phyloP scores from a whole-genome alignment of 139 green algal genomes.

The Desmodesmus armatus region DNA sequence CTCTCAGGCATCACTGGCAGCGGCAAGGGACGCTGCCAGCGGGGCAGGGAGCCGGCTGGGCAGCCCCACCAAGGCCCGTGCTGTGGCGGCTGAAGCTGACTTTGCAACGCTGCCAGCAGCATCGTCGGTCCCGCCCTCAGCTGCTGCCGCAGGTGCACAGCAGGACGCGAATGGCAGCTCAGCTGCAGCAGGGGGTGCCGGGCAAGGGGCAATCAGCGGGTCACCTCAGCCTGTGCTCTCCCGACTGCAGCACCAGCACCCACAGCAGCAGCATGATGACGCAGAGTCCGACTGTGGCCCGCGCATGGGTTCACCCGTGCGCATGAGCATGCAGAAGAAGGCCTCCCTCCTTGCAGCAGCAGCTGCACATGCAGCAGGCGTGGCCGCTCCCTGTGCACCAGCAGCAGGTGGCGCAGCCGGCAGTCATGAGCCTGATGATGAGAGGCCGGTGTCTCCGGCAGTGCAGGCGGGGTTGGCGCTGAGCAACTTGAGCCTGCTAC shows the following conservation, averaged over 20 bases:
- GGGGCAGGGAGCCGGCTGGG: too few species aligned
- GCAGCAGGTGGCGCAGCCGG: background rate
- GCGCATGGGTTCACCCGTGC: background rate
- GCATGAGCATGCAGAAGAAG: background rate
- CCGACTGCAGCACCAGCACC: slow-evolving; percentile 6
- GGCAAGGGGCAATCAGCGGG: too few species aligned
- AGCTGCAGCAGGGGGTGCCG: too few species aligned
- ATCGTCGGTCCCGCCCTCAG: too few species aligned
- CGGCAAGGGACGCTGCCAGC: too few species aligned
- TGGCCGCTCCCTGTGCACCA: background rate
- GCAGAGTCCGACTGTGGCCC: background rate
- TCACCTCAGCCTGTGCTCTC: too few species aligned
- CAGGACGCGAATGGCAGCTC: background rate
- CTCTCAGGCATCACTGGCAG: too few species aligned
- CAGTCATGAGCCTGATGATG: background rate
- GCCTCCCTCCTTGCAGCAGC: too few species aligned
- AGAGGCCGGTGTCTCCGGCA: background rate
- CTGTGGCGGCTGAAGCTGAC: too few species aligned
- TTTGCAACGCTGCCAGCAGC: too few species aligned
- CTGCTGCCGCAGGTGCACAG: background rate
- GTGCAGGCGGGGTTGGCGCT: slow-evolving; percentile 5
- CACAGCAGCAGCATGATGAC: background rate
- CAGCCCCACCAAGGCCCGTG: too few species aligned
- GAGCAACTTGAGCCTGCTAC: slow-evolving; percentile 30
- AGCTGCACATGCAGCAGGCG: background rate